Percentiles rank a stretch among this genome's conserved stretches.
Conservation (phyloP, 768 basidiomycete genomes). For the Hortiboletus flavorubellus region DNA sequence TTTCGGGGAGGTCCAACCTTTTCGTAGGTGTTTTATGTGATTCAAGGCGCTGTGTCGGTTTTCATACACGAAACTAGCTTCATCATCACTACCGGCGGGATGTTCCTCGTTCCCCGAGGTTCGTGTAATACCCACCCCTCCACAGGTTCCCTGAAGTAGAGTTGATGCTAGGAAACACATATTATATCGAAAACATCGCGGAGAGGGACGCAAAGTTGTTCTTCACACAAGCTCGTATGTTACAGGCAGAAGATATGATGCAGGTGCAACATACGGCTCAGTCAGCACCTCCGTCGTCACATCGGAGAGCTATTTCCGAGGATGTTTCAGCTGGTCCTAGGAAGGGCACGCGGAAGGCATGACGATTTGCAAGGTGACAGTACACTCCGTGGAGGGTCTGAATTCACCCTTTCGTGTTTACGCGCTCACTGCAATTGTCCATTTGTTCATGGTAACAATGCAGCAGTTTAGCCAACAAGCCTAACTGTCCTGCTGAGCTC, state of each 20-base stretch:
- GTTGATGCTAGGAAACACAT: conserved; percentile 68
- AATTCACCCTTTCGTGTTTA: background rate
- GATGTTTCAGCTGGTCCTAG: conserved; percentile 13
- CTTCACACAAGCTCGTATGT: conserved; percentile 82
- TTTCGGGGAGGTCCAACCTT: background rate
- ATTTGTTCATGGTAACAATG: background rate
- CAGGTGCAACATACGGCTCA: conserved; percentile 24
- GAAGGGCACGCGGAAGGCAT: conserved; percentile 18
- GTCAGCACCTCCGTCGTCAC: conserved; percentile 30
- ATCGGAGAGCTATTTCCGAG: conserved; percentile 28
- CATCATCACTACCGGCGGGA: conserved; percentile 75
- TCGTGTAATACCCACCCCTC: conserved; percentile 15
- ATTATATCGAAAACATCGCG: conserved; percentile 85
- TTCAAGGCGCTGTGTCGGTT: conserved; percentile 86
- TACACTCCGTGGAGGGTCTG: background rate
- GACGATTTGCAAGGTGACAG: background rate
- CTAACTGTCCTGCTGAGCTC: background rate
- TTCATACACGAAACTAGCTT: conserved; percentile 78
- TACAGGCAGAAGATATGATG: conserved; percentile 32
- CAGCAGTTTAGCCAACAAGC: background rate
- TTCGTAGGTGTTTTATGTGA: conserved; percentile 68
- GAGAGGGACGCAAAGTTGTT: conserved; percentile 79
- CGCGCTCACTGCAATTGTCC: background rate
- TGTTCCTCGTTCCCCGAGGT: conserved; percentile 92
- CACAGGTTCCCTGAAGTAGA: background rate